Percentiles rank a stretch among this genome's conserved stretches.
These are phyloP conservation scores for Naegleria gruberi DNA, from an alignment of 208 protist species.

Conservation along the genomic window DNA sequence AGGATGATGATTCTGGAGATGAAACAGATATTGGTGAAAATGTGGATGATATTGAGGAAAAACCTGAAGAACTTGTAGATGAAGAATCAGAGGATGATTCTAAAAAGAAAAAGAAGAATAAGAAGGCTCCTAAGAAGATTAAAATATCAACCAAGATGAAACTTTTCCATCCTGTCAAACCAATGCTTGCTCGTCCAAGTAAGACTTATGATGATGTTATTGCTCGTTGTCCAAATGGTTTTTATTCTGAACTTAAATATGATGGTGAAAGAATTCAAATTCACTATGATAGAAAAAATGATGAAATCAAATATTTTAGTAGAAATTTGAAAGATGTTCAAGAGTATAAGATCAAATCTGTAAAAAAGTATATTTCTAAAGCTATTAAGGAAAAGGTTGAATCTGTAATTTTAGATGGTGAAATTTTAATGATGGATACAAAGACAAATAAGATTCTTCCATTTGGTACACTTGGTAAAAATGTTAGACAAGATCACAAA, in stretches of 20 bases:
- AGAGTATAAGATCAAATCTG: conserved; percentile 53
- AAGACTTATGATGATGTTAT: conserved; percentile 44
- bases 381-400: conserved; percentile 42
- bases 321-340: conserved; percentile 61
- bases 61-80: not conserved
- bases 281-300: conserved; percentile 50
- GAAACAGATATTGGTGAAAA: conserved; percentile 9
- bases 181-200: conserved; percentile 48
- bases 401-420: conserved; percentile 66
- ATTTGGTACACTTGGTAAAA: conserved; percentile 67
- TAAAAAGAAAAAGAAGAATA: not conserved
- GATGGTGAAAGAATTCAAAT: conserved; percentile 72
- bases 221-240: conserved; percentile 60
- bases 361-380: conserved; percentile 48
- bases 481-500: conserved; percentile 57
- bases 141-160: conserved; percentile 23
- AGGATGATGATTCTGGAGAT: not conserved
- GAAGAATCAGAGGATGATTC: not conserved
- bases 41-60: not conserved
- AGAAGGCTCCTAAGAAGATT: not conserved
- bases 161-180: conserved; percentile 46
- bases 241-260: conserved; percentile 72
- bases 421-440: conserved; percentile 68
- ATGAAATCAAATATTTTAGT: conserved; percentile 54
- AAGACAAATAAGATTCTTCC: conserved; percentile 55